Evolutionary conservation across 768 basidiomycete species (phyloP).

Genomic region (Lactifluus hygrophoroides): DNA sequence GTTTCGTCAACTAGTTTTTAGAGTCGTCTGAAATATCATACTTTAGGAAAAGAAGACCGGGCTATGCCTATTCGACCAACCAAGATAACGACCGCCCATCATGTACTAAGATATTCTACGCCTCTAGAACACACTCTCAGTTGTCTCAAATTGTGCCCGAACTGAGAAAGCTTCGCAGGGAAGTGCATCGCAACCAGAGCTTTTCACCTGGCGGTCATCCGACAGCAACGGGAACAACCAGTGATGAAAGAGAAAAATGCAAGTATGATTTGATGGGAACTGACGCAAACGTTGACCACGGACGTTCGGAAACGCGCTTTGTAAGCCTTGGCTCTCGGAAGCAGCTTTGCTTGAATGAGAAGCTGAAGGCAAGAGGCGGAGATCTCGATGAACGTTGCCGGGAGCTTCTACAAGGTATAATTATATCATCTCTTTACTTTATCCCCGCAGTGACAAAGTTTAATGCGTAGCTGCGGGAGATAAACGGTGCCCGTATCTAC

Average conservation of each 20-base stretch:
- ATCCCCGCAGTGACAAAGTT: background rate
- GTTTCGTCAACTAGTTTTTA: background rate
- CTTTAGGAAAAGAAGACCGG: background rate
- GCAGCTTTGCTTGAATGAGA: conserved; percentile 88
- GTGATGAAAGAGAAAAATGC: conserved; percentile 3
- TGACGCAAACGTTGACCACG: conserved; percentile 21
- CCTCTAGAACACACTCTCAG: conserved; percentile 94
- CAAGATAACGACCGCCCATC: conserved; percentile 42
- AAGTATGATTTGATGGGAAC: background rate
- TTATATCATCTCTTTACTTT: background rate
- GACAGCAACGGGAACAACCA: background rate
- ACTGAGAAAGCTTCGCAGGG: conserved; percentile 59
- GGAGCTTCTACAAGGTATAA: conserved; percentile 61
- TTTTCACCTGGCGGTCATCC: background rate
- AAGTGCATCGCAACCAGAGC: background rate
- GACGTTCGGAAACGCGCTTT: conserved; percentile 37
- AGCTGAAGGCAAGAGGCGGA: conserved; percentile 47
- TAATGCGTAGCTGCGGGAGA: conserved; percentile 44
- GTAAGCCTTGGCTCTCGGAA: conserved; percentile 88
- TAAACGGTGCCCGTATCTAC: conserved; percentile 70
- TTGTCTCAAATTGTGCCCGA: conserved; percentile 87
- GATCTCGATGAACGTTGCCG: conserved; percentile 88
- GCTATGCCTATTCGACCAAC: background rate
- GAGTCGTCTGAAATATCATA: background rate
- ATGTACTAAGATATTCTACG: conserved; percentile 84